Conservation (phyloP, 176 grass and related monocot genomes). For the Leersia perrieri region DNA sequence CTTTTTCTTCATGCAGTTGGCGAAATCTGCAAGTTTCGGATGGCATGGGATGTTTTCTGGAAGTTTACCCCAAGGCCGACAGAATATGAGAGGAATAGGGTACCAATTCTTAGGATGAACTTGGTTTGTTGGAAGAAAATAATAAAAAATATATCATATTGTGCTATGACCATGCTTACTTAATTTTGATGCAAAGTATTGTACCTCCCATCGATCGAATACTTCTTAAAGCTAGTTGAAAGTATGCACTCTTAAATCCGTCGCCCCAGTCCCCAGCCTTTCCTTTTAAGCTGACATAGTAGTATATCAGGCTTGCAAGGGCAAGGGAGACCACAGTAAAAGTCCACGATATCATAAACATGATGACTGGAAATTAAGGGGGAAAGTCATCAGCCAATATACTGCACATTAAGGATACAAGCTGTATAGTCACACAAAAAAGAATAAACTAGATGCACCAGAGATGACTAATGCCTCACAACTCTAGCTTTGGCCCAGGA, state of each 20-base stretch:
- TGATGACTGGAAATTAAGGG: constrained; percentile 67
- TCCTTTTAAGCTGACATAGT: constrained; percentile 94
- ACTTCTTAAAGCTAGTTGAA: constrained; percentile 80
- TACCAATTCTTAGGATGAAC: constrained; percentile 99
- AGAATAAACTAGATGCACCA: not conserved
- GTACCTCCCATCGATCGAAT: constrained; percentile 91
- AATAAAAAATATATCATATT: constrained; percentile 1
- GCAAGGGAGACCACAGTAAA: constrained; percentile 89
- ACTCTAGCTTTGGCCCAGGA: not conserved
- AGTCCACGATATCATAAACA: constrained; percentile 94
- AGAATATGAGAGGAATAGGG: constrained; percentile 94
- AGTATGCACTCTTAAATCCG: constrained; percentile 97
- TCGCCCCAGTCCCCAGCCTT: constrained; percentile 98
- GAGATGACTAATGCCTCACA: not conserved
- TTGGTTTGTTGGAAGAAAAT: constrained; percentile 63
- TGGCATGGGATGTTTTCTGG: constrained; percentile 91
- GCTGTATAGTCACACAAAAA: not conserved
- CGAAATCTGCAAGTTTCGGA: constrained; percentile 95
- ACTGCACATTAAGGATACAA: not conserved
- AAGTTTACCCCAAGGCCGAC: constrained; percentile 92
- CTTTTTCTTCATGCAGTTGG: constrained; percentile 93
- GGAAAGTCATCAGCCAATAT: constrained; percentile 5
- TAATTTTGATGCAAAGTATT: constrained; percentile 13
- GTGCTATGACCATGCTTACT: not conserved
- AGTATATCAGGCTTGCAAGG: constrained; percentile 96